Percentiles rank a stretch among this genome's conserved stretches.
phyloP scores from a whole-genome alignment of 1,284 basidiomycete genomes.

The Ceratobasidium sp. region DNA sequence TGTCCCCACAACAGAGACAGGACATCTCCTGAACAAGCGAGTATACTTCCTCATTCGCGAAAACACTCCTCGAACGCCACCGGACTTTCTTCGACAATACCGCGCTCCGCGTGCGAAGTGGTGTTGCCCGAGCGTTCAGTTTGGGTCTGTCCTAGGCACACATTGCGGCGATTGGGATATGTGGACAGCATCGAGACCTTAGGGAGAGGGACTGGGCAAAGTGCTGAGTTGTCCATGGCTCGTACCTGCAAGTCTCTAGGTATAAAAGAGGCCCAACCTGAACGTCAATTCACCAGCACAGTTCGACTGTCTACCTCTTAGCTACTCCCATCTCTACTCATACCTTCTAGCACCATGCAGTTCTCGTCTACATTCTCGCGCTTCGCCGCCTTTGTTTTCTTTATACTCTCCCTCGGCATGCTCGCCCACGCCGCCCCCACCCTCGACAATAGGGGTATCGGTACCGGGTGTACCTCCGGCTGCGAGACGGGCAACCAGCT shows the following conservation, averaged over 20 bases:
- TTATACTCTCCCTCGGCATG: conserved; percentile 29
- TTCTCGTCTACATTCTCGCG: conserved; percentile 14
- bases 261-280: not conserved
- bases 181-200: not conserved
- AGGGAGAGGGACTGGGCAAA: no score
- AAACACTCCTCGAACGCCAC: not conserved
- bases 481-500: conserved; percentile 6
- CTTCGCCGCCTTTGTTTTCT: conserved; percentile 8
- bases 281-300: not conserved
- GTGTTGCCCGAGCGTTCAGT: no score
- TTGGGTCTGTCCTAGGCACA: no score
- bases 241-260: not conserved
- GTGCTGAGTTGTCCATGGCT: not conserved
- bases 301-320: not conserved
- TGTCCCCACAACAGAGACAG: no score
- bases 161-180: not conserved
- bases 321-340: not conserved
- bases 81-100: conserved; percentile 2
- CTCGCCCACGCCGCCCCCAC: conserved; percentile 12
- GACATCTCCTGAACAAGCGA: no score
- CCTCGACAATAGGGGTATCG: conserved; percentile 1
- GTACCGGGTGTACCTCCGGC: not conserved
- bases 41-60: not conserved
- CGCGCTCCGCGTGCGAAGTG: not conserved
- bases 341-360: conserved; percentile 1